Base-by-base conservation (phyloP, 192 early-diverging fungal genomes). In the Geosiphon pyriformis region DNA sequence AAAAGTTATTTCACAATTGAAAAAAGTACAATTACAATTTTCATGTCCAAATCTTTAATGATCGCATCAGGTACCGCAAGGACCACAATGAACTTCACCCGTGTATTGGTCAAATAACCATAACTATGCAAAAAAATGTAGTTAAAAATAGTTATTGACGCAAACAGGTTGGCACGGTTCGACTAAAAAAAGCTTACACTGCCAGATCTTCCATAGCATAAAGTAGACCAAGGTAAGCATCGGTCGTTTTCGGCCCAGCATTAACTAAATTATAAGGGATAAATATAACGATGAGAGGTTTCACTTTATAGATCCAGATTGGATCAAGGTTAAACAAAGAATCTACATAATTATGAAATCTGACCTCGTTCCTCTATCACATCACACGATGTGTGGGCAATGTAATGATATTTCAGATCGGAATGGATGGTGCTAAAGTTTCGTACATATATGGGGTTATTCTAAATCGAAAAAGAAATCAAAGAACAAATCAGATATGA, bases 311-410 rank as follows among this genome's bases (percentile, higher is more conserved):
- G n/a, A n/a, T n/a, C n/a, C n/a, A n/a, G n/a, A n/a, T n/a, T n/a
- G n/a, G n/a, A n/a, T n/a, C n/a, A n/a, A n/a, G n/a, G n/a, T n/a
- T n/a, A n/a, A n/a, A n/a, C 18, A 18, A 68, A 30, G 15, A 20
- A 58, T 47, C 22, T 18, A 48, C 11, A 46, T n/a, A 55, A 18
- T n/a, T n/a, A n/a, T n/a, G n/a, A n/a, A n/a, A n/a, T n/a, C 37
- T 22, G 49, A 87, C 89, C 84, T 80, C 88, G 72, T 76, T 93
- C 91, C 61, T 94, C 94, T 69, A 96, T 89, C 4, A 94, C 81
- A 75, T 96, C 94, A 70, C 85, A 86, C 0, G 93, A 89, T 1
- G 93, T 94, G 66, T 94, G 91, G n/a, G 89, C 90, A 71, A 94
- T 73, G 68, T 92, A 94, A 78, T 94, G 90, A 74, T 88, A 94